These are phyloP conservation scores for Lasiodiplodia gonubiensis DNA, from an alignment of 2,329 filamentous ascomycete genomes.

Conservation along the genomic window DNA sequence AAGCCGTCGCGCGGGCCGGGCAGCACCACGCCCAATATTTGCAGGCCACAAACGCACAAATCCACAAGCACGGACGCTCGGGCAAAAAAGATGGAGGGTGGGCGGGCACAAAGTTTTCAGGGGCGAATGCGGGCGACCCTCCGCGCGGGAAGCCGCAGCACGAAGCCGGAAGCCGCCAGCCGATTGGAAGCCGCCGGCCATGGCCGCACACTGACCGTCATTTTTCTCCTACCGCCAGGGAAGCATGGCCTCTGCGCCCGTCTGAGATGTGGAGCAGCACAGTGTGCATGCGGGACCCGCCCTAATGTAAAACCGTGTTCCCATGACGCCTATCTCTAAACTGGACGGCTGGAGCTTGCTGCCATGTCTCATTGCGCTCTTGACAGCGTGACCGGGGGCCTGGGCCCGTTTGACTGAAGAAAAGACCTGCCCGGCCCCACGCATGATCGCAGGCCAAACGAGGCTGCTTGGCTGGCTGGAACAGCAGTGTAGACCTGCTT, in stretches of 20 bases:
- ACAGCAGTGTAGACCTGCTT: neutral
- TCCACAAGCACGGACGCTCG: constrained; percentile 6
- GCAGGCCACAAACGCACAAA: constrained; percentile 1
- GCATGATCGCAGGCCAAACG: constrained; percentile 23
- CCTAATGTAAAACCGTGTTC: neutral
- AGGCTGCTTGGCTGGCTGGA: neutral
- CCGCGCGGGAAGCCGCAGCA: constrained; percentile 16
- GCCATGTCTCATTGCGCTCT: neutral
- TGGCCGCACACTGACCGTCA: constrained; percentile 13
- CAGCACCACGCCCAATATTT: neutral
- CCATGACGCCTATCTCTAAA: constrained; percentile 1
- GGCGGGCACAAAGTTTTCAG: constrained; percentile 11
- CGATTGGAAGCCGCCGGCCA: constrained; percentile 17
- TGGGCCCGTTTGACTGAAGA: constrained; percentile 4
- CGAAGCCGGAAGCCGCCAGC: constrained; percentile 13
- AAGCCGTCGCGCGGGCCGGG: neutral
- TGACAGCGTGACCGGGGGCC: constrained; percentile 6
- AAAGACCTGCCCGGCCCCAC: neutral
- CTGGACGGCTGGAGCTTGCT: neutral
- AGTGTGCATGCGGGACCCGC: constrained; percentile 12
- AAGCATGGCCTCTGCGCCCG: neutral
- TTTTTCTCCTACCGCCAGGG: neutral
- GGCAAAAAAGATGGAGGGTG: neutral
- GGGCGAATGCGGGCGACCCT: constrained; percentile 16
- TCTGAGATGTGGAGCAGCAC: neutral